phyloP scores from a whole-genome alignment of 2,329 filamentous ascomycete genomes.

The Penicillium sp. region DNA sequence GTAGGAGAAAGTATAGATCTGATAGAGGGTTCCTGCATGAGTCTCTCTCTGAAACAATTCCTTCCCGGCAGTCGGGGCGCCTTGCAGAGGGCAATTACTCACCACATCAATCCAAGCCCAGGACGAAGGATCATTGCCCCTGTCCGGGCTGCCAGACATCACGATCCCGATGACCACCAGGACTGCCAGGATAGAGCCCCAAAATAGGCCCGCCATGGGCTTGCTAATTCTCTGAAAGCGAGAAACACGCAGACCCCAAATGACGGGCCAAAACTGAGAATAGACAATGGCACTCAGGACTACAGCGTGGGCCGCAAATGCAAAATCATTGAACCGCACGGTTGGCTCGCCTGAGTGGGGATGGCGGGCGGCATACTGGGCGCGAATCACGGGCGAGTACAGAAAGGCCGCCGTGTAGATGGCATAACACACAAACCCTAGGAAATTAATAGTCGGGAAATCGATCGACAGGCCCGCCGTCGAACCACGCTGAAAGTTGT shows the following conservation, averaged over 20 bases:
- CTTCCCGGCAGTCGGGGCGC: background rate
- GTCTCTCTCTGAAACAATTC: background rate
- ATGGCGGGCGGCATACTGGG: slow-evolving; percentile 80
- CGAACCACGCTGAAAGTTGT: slow-evolving; percentile 72
- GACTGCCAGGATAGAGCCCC: slow-evolving; percentile 59
- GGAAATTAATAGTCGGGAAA: slow-evolving; percentile 71
- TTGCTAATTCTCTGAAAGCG: slow-evolving; percentile 54
- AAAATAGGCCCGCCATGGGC: slow-evolving; percentile 66
- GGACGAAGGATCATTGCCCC: slow-evolving; percentile 46
- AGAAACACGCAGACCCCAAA: slow-evolving; percentile 73
- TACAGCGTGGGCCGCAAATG: slow-evolving; percentile 79
- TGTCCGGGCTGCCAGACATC: slow-evolving; percentile 38
- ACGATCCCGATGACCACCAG: slow-evolving; percentile 44
- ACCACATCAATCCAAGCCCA: slow-evolving; percentile 67
- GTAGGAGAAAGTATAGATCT: slow-evolving; percentile 71
- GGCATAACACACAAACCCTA: slow-evolving; percentile 65
- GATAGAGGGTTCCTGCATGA: slow-evolving; percentile 21
- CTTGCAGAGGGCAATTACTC: slow-evolving; percentile 22
- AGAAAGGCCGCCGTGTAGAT: slow-evolving; percentile 72
- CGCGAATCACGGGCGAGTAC: slow-evolving; percentile 71
- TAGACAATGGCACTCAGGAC: slow-evolving; percentile 69
- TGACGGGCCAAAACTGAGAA: slow-evolving; percentile 67
- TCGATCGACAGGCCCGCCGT: slow-evolving; percentile 84
- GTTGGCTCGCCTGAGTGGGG: slow-evolving; percentile 71
- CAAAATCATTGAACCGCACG: slow-evolving; percentile 84